These are phyloP conservation scores for Wickerhamomyces strasburgensis DNA, from an alignment of 805 yeast genomes.

Conservation along the genomic window DNA sequence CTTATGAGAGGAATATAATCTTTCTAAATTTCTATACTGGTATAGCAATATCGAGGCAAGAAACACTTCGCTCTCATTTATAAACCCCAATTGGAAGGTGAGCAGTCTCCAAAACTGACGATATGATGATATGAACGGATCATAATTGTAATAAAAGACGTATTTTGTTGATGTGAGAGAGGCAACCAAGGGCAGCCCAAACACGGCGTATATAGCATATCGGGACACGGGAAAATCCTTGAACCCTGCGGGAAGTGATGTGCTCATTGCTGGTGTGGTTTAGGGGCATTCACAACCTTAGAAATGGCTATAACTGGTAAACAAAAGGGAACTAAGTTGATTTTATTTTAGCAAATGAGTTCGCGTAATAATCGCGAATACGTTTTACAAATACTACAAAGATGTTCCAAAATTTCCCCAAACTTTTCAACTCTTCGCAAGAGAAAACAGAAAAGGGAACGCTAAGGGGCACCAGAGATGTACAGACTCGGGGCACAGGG, in stretches of 20 bases:
- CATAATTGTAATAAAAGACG: constrained; percentile 26
- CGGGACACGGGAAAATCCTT: constrained; percentile 32
- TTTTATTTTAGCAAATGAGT: constrained; percentile 1
- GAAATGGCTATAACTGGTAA: too few species aligned
- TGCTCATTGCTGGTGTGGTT: constrained; percentile 15
- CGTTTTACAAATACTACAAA: too few species aligned
- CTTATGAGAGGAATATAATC: constrained; percentile 33
- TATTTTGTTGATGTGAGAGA: constrained; percentile 34
- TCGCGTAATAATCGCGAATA: too few species aligned
- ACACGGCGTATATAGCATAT: constrained; percentile 17
- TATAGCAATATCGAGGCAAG: constrained; percentile 31
- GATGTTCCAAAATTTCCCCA: too few species aligned
- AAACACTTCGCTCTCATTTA: constrained; percentile 32
- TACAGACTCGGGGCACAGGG: constrained; percentile 27
- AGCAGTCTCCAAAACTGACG: constrained; percentile 26
- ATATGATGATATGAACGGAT: constrained; percentile 32
- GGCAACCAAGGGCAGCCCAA: constrained; percentile 28
- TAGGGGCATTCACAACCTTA: too few species aligned
- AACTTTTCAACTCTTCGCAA: too few species aligned
- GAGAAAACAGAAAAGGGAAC: too few species aligned
- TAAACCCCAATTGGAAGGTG: constrained; percentile 21
- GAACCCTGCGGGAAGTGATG: constrained; percentile 35
- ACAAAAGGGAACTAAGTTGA: background rate
- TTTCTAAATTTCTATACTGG: constrained; percentile 33
- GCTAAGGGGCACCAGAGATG: too few species aligned